Evolutionary conservation across 495 filamentous ascomycete genomes (phyloP).

Genomic region (Xylaria curta): DNA sequence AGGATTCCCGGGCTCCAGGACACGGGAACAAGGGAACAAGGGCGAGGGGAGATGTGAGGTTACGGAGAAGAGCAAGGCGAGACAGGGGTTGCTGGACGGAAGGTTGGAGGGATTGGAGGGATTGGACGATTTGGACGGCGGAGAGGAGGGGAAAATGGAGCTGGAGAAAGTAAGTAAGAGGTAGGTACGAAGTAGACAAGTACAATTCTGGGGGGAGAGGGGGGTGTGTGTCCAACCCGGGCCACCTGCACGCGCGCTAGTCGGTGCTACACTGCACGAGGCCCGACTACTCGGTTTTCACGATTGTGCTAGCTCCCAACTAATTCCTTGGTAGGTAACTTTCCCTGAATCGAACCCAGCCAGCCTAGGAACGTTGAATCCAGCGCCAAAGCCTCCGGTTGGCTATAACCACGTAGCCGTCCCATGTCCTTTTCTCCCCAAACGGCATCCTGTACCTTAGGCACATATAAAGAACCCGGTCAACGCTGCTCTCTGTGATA

Average conservation of each 20-base stretch:
- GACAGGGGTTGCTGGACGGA: conserved; percentile 22
- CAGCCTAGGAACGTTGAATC: not conserved
- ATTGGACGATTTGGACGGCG: not conserved
- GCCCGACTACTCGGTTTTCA: conserved; percentile 33
- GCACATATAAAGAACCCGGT: not conserved
- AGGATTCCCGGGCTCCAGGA: conserved; percentile 21
- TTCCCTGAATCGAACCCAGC: conserved; percentile 11
- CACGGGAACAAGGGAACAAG: conserved; percentile 12
- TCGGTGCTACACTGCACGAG: conserved; percentile 28
- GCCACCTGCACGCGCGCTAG: conserved; percentile 22
- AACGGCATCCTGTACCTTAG: not conserved
- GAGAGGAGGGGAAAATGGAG: conserved; percentile 18
- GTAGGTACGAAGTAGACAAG: not conserved
- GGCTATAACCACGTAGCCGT: conserved; percentile 10
- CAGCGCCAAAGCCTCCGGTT: conserved; percentile 20
- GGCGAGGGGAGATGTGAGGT: conserved; percentile 13
- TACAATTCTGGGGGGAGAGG: not conserved
- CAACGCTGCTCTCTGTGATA: not conserved
- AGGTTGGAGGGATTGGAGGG: conserved; percentile 3
- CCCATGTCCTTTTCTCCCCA: not conserved
- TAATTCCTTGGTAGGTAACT: not conserved
- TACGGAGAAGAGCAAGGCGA: conserved; percentile 20
- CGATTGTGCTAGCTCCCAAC: not conserved
- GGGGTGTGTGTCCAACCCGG: conserved; percentile 9
- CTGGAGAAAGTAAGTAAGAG: not conserved